Evolutionary conservation across 331 rosid genomes (phyloP), one percentile per base, ranked within the genome.

Genomic region (Telfairia occidentalis): DNA sequence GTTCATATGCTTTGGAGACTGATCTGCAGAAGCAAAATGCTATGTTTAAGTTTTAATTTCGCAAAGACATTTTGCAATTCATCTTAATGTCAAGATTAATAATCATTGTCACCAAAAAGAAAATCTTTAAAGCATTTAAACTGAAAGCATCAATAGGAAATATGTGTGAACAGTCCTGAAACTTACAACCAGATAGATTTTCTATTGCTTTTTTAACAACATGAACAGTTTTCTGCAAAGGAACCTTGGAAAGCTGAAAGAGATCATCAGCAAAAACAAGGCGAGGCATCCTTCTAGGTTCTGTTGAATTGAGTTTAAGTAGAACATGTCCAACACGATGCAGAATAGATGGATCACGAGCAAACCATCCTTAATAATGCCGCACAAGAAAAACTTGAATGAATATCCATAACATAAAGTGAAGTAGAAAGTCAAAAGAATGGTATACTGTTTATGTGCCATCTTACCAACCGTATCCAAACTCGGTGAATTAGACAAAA

Each of bases 141-240:
- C 37, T 42, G 73, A 67, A 24, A 11, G 29, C 15, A 24, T 28
- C 74, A 11, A 9, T 24, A 23, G 34, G 34, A 66, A 65, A 66
- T 66, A 61, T 19, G 7, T 24, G 21, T 9, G 5, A 43, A 28
- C 18, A 6, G 37, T 69, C 38, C 5, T 43, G 74, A 42, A 69
- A 84, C 97, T 90, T 90, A 92, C 97, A 90, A 45, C 96, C 97
- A 52, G 96, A 85, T 84, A 92, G 80, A 76, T 78, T 82, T 83
- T 90, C 90, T 54, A 84, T 77, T 52, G 88, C 86, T 82, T 84
- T 90, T 65, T 79, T 75, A 77, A 92, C 83, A 72, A 77, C 81
- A 19, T 76, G 52, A 52, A 82, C 79, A 21, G 87, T 84, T 78
- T 85, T 92, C 81, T 85, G 95, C 9, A 69, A 76, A 81, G 92